Evolutionary conservation across 116 monocot species (phyloP).

Genomic region (Papilionanthe hybrid): DNA sequence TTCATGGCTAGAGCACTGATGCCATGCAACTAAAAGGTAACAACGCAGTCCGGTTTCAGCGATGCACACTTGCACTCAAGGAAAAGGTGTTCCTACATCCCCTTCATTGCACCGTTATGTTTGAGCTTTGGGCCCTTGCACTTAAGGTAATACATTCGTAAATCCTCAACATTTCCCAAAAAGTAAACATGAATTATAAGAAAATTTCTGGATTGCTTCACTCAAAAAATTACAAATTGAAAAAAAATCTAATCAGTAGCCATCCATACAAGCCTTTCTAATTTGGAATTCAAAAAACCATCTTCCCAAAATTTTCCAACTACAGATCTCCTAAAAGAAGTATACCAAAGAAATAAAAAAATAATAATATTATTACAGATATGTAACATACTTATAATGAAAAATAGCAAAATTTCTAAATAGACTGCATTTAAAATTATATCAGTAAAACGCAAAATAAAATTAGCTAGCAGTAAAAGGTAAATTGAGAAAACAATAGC

Average conservation of each 20-base stretch:
- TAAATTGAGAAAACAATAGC: not conserved
- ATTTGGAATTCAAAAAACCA: not conserved
- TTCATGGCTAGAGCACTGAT: not conserved
- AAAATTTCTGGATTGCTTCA: not conserved
- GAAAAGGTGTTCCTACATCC: not conserved
- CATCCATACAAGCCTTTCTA: not conserved
- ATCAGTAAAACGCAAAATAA: not conserved
- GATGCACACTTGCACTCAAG: not conserved
- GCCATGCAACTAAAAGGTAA: too few species aligned
- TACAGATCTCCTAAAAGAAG: not conserved
- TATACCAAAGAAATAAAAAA: not conserved
- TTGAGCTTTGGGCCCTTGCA: not conserved
- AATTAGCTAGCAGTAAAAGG: not conserved
- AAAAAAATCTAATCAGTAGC: not conserved
- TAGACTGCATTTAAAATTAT: not conserved
- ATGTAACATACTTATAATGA: not conserved
- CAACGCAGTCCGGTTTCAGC: not conserved
- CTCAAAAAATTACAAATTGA: not conserved
- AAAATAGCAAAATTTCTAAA: not conserved
- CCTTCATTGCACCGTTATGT: not conserved
- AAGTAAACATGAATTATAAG: not conserved
- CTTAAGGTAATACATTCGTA: not conserved
- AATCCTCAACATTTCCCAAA: not conserved
- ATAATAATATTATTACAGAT: not conserved
- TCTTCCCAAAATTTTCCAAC: not conserved